Base-by-base conservation (phyloP, 2,329 filamentous ascomycete species). In the Fusarium annulatum region DNA sequence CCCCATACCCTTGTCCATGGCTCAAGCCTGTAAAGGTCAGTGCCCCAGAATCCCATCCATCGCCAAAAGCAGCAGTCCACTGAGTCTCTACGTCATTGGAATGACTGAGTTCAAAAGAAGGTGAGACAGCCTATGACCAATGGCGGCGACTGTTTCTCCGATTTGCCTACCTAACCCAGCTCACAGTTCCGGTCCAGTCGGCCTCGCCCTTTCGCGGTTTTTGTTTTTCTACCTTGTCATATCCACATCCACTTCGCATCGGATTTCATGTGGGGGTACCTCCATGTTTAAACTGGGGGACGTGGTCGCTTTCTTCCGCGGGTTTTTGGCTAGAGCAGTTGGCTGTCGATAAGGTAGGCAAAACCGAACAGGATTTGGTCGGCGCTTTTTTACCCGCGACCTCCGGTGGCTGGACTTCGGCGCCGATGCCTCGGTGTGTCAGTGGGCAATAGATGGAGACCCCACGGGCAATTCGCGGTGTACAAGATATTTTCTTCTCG, bases 11-110 rank as follows among this genome's bases (percentile, higher is more conserved):
- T 55, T 36, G 41, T 30, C 49, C 41, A 41, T 33, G 33, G 14
- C 55, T 58, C 55, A 36, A 28, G 19, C 51, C 23, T 39, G 34
- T 41, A 38, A 55, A 55, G 51, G 23, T 55, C 51, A 41, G 46
- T 66, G 71, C 72, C 67, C 74, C 72, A 73, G 70, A 76, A 48
- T 46, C 39, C 30, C 51, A 53, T 38, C 34, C 51, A n/a, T 75
- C 67, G 64, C 60, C 56, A 69, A 66, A 60, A 56, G 58, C 57
- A 55, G 34, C 34, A 55, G 49, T 63, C 73, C 57, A 53, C 69
- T 57, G 57, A 65, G 46, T 26, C 43, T 63, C 73, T 77, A 78
- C 76, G 76, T 78, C 76, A 78, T 76, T 64, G 52, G 65, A 75
- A 77, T 75, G 63, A 53, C 53, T 41, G 23, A 28, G 34, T 28